Conservation (phyloP, 441 rosid genomes). For the Syzygium syzygioides region DNA sequence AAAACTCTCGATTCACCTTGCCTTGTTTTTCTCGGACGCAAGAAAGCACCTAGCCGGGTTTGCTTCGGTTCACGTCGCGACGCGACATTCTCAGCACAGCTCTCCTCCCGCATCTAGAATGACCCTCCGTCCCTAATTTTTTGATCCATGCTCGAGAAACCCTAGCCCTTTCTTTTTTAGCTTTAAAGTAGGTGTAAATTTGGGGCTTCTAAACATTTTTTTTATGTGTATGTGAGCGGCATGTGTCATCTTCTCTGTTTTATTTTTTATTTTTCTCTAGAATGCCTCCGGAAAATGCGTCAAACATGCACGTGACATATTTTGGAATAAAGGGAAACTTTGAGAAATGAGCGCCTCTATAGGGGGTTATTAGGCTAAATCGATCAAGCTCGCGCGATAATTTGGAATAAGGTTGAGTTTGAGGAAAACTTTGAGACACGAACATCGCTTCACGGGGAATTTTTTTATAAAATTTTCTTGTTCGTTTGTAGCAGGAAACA, state of each 20-base stretch:
- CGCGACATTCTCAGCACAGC: not conserved
- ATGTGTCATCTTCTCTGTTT: not conserved
- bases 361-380: not conserved
- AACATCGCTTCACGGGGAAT: not conserved
- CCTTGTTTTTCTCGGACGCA: too few relatives aligned
- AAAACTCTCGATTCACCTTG: too few relatives aligned
- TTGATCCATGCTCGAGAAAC: not conserved
- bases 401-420: not conserved
- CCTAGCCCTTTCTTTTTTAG: not conserved
- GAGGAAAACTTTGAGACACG: not conserved
- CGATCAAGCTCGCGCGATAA: not conserved
- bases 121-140: not conserved
- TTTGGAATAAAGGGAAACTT: not conserved
- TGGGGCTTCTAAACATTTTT: not conserved
- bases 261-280: not conserved
- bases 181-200: not conserved
- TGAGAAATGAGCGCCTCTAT: not conserved
- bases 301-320: not conserved
- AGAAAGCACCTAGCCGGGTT: too few relatives aligned
- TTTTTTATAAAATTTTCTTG: not conserved
- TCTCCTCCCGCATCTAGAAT: not conserved
- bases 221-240: not conserved
- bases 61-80: too few relatives aligned
- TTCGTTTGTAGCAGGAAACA: rapidly evolving
- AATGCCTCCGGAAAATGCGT: not conserved